Conservation (phyloP, 1,284 basidiomycete species). For the Lignosus rhinocerotis region DNA sequence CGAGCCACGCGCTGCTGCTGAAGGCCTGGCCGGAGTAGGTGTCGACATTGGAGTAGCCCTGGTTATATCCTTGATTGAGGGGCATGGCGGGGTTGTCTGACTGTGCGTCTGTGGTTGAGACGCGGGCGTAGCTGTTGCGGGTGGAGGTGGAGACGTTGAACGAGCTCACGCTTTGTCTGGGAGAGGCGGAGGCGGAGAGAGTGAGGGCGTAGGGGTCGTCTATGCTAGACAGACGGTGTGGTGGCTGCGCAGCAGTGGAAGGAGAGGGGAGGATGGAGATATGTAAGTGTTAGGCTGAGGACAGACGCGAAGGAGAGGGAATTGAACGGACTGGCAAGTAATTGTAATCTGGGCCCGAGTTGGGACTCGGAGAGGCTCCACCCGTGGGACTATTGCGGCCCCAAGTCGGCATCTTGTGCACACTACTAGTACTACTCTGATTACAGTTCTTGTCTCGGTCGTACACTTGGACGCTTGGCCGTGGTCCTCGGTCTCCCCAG, state of each 20-base stretch:
- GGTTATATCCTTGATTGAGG: constrained; percentile 9
- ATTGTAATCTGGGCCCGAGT: constrained; percentile 7
- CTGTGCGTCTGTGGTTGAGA: constrained; percentile 14
- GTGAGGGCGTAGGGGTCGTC: constrained; percentile 34
- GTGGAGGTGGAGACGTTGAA: constrained; percentile 9
- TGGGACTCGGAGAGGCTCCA: not conserved
- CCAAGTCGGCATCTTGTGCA: constrained; percentile 12
- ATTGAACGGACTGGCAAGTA: constrained; percentile 13
- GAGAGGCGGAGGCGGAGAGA: constrained; percentile 20
- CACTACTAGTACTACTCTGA: constrained; percentile 8
- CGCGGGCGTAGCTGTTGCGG: constrained; percentile 24
- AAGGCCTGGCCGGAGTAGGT: constrained; percentile 28
- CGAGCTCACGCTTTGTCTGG: constrained; percentile 21
- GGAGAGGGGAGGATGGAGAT: not conserved
- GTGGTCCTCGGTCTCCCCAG: not conserved
- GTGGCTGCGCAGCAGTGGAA: constrained; percentile 36
- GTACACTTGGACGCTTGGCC: not conserved
- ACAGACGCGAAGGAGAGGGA: not conserved
- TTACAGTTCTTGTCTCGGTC: not conserved
- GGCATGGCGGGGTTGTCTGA: constrained; percentile 20
- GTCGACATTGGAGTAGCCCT: constrained; percentile 34
- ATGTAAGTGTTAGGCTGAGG: not conserved
- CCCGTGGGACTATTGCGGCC: constrained; percentile 13
- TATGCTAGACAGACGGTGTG: constrained; percentile 35
- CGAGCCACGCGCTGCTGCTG: constrained; percentile 37